Conservation (phyloP, 75 land plant species). For the Cunninghamia lanceolata region DNA sequence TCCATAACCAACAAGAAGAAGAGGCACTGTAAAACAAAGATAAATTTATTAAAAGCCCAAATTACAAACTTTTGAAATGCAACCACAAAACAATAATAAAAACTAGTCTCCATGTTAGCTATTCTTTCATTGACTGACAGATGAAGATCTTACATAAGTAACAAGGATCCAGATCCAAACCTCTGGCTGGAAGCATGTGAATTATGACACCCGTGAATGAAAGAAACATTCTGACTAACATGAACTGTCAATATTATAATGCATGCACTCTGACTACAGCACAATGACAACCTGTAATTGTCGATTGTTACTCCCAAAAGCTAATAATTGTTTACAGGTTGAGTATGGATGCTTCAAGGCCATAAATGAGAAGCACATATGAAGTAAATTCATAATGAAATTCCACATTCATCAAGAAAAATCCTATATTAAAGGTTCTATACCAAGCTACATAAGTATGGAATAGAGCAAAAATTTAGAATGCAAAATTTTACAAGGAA, state of each 20-base stretch:
- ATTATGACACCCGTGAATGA: not conserved
- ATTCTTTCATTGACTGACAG: not conserved
- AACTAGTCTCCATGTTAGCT: not conserved
- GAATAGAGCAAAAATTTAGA: not conserved
- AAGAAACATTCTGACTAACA: not conserved
- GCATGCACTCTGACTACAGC: not conserved
- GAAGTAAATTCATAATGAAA: not conserved
- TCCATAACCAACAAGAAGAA: constrained; percentile 98
- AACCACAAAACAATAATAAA: not conserved
- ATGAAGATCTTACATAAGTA: not conserved
- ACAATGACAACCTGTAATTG: not conserved
- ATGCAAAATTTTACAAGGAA: not conserved
- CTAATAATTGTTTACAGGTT: not conserved
- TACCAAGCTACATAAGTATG: not conserved
- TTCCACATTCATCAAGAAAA: not conserved
- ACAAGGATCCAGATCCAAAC: not conserved
- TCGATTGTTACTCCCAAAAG: not conserved
- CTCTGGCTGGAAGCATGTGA: not conserved
- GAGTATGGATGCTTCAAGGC: not conserved
- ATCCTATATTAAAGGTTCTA: not conserved
- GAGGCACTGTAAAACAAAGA: constrained; percentile 69
- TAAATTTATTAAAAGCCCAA: not conserved
- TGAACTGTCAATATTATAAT: not conserved
- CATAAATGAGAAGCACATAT: not conserved
- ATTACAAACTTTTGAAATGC: not conserved